Evolutionary conservation across 2,329 filamentous ascomycete genomes (phyloP), one percentile per base, ranked within the genome.

Genomic region (Pestalotiopsis sp.): DNA sequence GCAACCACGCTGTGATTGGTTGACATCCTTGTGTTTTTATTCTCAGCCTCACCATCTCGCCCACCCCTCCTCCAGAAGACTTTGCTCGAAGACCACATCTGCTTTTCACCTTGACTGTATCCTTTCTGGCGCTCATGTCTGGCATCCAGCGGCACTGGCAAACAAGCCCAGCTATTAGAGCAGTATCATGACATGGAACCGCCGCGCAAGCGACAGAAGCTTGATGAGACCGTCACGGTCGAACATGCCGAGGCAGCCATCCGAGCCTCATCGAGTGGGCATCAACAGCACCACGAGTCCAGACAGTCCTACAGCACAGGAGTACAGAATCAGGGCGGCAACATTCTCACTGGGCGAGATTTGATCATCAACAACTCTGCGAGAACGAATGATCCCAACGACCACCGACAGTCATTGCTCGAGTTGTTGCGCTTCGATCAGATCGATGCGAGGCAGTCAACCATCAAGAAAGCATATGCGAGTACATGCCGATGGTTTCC

Each of bases 361-460:
- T n/a, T 64, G 6, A 64, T 52, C 10, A 52, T 44, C 14, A 44
- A 44, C 39, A 55, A 52, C 24, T 9, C 6, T 48, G 4, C 24
- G 22, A 14, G 6, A 52, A 48, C 17, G 9, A 22, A 9, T 2
- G 39, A 17, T 5, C 2, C 13, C 20, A 24, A 2, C 39, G 39
- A 52, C 26, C 24, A 64, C 14, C n/a, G 59, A 22, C 10, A 52
- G 22, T 39, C 7, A 3, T 35, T 77, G 3, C 67, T 79, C 13
- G 67, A 75, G 1, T 78, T 75, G 0, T 65, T 83, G 4, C 68
- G 22, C 5, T 84, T 84, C 68, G 73, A 79, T 1, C 75, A 80
- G 65, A 79, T 83, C n/a, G 79, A 83, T 61, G 62, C 75, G 14
- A 79, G 82, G 2, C 75, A 74, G 6, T 64, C 66, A 17, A 79